Percentiles rank a stretch among this genome's conserved stretches.
Evolutionary conservation across 139 green algal species (phyloP).

Genomic region (Yamagishiella unicocca): DNA sequence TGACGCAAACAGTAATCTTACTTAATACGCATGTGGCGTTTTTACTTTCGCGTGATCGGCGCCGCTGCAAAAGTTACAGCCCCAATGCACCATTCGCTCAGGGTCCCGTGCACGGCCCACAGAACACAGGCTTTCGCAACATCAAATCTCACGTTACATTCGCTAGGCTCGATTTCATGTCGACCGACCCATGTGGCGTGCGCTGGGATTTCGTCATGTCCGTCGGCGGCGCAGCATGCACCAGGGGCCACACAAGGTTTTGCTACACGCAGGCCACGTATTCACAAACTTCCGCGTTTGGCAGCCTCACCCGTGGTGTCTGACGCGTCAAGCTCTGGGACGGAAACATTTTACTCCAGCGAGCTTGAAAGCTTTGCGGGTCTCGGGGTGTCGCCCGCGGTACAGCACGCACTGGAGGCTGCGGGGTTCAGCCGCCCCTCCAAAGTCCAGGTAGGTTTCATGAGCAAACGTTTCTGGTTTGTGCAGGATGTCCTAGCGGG

Average conservation of each 20-base stretch:
- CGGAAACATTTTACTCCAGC: slow-evolving; percentile 68
- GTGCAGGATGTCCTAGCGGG: too few species aligned
- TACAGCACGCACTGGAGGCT: slow-evolving; percentile 56
- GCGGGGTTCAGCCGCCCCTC: slow-evolving; percentile 66
- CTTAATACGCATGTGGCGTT: not conserved
- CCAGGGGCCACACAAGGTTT: not conserved
- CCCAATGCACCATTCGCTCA: not conserved
- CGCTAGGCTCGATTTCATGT: not conserved
- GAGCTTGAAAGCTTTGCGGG: slow-evolving; percentile 51
- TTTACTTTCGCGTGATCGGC: not conserved
- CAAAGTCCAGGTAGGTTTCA: slow-evolving; percentile 71
- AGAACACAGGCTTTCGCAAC: not conserved
- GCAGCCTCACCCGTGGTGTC: not conserved
- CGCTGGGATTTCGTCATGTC: not conserved
- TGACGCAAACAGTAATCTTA: not conserved
- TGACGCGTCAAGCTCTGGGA: not conserved
- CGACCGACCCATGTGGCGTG: not conserved
- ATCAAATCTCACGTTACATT: not conserved
- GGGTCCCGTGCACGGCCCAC: not conserved
- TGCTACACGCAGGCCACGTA: not conserved
- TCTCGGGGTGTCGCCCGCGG: slow-evolving; percentile 53
- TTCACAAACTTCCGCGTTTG: not conserved
- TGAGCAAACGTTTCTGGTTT: too few species aligned
- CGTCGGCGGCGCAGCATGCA: not conserved
- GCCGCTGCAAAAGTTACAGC: not conserved